Conservation (phyloP, 2,329 filamentous ascomycete species). For the Colletotrichum godetiae region DNA sequence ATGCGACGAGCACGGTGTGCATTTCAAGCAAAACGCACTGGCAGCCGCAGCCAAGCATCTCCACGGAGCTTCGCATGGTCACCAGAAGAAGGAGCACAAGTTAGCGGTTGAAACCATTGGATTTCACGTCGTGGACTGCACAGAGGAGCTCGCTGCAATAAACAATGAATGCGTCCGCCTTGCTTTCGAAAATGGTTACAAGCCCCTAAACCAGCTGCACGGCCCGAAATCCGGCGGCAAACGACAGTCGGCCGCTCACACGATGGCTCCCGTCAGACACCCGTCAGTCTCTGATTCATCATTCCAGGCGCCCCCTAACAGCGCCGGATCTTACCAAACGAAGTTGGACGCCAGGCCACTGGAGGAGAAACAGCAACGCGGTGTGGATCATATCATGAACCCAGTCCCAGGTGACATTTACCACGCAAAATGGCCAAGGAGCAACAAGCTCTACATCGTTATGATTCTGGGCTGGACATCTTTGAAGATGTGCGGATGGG, state of each 20-base stretch:
- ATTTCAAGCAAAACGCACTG: constrained; percentile 36
- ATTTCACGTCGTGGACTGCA: constrained; percentile 35
- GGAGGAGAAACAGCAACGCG: background rate
- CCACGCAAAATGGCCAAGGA: constrained; percentile 30
- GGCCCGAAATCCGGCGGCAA: constrained; percentile 31
- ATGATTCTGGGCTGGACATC: constrained; percentile 37
- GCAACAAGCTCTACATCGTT: constrained; percentile 31
- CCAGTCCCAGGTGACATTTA: constrained; percentile 36
- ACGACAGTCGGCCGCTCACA: constrained; percentile 7
- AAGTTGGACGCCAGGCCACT: background rate
- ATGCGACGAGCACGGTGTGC: constrained; percentile 38
- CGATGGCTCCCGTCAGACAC: background rate
- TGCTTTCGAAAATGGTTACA: constrained; percentile 35
- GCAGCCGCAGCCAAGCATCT: constrained; percentile 37
- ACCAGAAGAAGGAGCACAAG: constrained; percentile 24
- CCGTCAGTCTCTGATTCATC: background rate
- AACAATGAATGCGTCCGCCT: constrained; percentile 36
- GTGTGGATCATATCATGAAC: constrained; percentile 20
- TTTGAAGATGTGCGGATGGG: constrained; percentile 24
- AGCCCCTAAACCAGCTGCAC: constrained; percentile 32
- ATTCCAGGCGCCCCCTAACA: background rate
- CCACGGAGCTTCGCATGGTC: constrained; percentile 28
- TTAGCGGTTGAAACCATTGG: constrained; percentile 34
- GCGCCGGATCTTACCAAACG: background rate
- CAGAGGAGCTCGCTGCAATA: constrained; percentile 15